Base-by-base conservation (phyloP, 345 rosid species). In the Citrus medica region DNA sequence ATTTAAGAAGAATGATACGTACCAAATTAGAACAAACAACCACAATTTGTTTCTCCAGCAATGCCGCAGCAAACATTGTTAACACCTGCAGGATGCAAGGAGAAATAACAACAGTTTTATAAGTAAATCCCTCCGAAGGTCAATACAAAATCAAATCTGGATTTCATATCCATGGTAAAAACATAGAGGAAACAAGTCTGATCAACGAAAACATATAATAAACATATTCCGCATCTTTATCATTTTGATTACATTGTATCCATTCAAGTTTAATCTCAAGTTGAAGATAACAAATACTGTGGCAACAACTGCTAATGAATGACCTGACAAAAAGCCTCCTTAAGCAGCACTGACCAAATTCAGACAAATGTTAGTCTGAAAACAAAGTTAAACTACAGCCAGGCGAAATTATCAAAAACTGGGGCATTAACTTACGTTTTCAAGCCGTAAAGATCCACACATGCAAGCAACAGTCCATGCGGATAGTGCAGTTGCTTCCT, bases 11-110 rank as follows among this genome's bases (percentile, higher is more conserved):
- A 32, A 64, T 59, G 70, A 37, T 32, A 79, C 84, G 5, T 89
- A 93, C 99, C 99, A 95, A 88, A 90, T 93, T 93, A n/a, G 99
- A 92, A 87, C 98, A 95, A 82, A 93, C 85, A 80, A 95, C 84
- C 64, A 88, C 90, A 58, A 92, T 95, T 86, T 92, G 97, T 83
- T 95, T 95, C 86, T 93, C 99, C 76, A 91, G 89, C 67, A 95
- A 82, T 78, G 98, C 97, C 79, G 88, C 96, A 16, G 99, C 89
- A 84, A 95, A 81, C 74, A 95, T 79, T 69, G 90, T 87, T 83
- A 95, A 82, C 76, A 95, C 90, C 99, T 93, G 92, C 83, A 80
- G 53, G 75, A 42, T 4, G 58, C 69, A 69, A 67, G 28, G 65
- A 76, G 56, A 77, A 82, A 79, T 63, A 78, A 74, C 71, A 21